Base-by-base conservation (phyloP, 228 moss, liverwort and hornwort genomes). In the Sphagnum magellanicum region DNA sequence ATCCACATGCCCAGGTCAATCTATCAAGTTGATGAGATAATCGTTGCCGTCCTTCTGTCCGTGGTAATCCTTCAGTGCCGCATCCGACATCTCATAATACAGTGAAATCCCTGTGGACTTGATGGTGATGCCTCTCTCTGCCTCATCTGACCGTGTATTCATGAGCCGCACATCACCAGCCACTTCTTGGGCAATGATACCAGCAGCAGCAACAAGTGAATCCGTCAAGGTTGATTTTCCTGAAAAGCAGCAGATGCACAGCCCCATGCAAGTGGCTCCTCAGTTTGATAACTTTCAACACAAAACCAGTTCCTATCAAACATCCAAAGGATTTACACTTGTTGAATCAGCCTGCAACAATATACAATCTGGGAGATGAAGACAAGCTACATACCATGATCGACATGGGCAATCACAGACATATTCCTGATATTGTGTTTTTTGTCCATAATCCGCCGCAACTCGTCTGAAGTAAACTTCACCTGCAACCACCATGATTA, bases 381-480 rank as follows among this genome's bases (percentile, higher is more conserved):
- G 66, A 53, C 64, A 46, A 50, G 9, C 16, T 6, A 62, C 80
- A 5, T 76, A 81, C 81, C 84, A 57, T 88, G 88, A 72, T 88
- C 88, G 10, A 88, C 88, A 55, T 88, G 88, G 17, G 84, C 88
- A 53, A 88, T 88, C 67, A 84, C 88, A 8, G 88, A 90, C 90
- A 90, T 90, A 49, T 88, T 90, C 68, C 88, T 78, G 48, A 90
- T 88, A 13, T 90, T 90, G 6, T 88, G 88, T 53, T 90, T 85
- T 69, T 88, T 88, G 79, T 88, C 88, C 90, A 90, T 90, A 53
- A 90, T 88, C 57, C 67, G 46, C 49, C 90, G 83, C 77, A 78
- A 66, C 84, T 84, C 84, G 48, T 84, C 82, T 16, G 76, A 71
- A 5, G 84, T 82, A 51, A 88, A 82, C 74, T 82, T 88, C 88